Conservation (phyloP, 352 stramenopile species). For the Saprolegnia diclina region DNA sequence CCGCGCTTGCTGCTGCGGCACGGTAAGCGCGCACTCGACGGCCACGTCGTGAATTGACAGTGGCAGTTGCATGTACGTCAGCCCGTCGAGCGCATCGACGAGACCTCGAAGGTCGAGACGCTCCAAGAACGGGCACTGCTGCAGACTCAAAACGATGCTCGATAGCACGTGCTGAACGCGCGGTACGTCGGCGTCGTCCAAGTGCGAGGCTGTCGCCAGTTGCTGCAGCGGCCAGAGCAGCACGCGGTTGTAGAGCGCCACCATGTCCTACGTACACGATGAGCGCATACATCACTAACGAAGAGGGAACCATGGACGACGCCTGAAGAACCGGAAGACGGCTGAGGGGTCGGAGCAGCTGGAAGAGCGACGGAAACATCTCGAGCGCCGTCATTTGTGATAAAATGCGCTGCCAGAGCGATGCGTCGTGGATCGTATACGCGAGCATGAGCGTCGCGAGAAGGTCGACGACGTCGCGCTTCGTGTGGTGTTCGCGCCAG, state of each 20-base stretch:
- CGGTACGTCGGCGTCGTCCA: constrained; percentile 26
- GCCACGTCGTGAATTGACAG: background rate
- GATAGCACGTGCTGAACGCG: constrained; percentile 30
- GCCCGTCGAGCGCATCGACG: constrained; percentile 27
- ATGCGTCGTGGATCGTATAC: constrained; percentile 38
- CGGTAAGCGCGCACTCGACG: constrained; percentile 4
- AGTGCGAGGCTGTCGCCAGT: constrained; percentile 24
- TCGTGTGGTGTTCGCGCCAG: constrained; percentile 36
- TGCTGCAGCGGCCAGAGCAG: constrained; percentile 31
- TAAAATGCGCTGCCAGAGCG: constrained; percentile 49
- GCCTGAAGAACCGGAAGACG: background rate
- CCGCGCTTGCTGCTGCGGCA: background rate
- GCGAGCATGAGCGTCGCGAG: constrained; percentile 45
- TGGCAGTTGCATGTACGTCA: background rate
- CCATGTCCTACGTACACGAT: constrained; percentile 9
- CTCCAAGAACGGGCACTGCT: constrained; percentile 57
- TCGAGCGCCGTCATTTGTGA: constrained; percentile 36
- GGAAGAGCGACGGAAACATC: constrained; percentile 47
- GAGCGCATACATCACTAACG: background rate
- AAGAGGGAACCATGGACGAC: background rate
- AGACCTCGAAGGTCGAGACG: constrained; percentile 46
- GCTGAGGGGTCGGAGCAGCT: constrained; percentile 37
- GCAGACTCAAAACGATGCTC: constrained; percentile 37
- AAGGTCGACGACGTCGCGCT: constrained; percentile 39
- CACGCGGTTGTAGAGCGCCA: constrained; percentile 38